Evolutionary conservation across 495 filamentous ascomycete genomes (phyloP), one percentile per base, ranked within the genome.

Genomic region (Terfezia claveryi): DNA sequence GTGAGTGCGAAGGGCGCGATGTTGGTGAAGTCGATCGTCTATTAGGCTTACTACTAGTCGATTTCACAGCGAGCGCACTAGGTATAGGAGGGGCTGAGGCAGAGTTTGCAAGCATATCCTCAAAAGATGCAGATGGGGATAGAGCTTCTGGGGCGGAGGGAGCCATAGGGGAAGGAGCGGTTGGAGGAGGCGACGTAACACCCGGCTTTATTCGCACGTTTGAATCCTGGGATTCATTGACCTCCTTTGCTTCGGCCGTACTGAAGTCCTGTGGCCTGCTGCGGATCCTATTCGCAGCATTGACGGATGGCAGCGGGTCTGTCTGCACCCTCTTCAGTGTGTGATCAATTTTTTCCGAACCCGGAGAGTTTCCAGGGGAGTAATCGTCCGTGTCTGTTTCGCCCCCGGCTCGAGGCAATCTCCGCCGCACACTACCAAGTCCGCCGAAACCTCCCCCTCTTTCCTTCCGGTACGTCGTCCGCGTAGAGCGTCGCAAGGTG

Each of bases 401-500:
- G 14, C 44, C 14, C 14, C 44, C 44, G 5, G 37, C 76, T 75
- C 2, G 71, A 62, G 54, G 76, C 74, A 37, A 66, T 68, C 38
- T 67, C 61, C 4, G 74, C 78, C 44, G 78, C 71, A 54, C 91
- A 74, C 67, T 84, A 91, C 0, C 86, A 81, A 59, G 85, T 83
- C 27, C 74, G 57, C 79, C 79, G 52, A 87, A 67, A 70, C 87
- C 94, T 11, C 88, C 91, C 12, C 41, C 41, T 20, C 41, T 46
- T 14, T 46, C 41, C 54, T 84, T 83, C 62, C 86, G 74, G 63
- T 98, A 98, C 36, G 85, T 87, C 14, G 91, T 99, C 38, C 86
- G 77, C 14, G 87, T 99, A 38, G 92, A 93, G 54, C 91, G 76
- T 58, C 87, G 77, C 53, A 99, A 74, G 16, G 85, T 82, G 63